Evolutionary conservation across 2,329 filamentous ascomycete species (phyloP).

Genomic region (Sphaerostilbella broomeana): DNA sequence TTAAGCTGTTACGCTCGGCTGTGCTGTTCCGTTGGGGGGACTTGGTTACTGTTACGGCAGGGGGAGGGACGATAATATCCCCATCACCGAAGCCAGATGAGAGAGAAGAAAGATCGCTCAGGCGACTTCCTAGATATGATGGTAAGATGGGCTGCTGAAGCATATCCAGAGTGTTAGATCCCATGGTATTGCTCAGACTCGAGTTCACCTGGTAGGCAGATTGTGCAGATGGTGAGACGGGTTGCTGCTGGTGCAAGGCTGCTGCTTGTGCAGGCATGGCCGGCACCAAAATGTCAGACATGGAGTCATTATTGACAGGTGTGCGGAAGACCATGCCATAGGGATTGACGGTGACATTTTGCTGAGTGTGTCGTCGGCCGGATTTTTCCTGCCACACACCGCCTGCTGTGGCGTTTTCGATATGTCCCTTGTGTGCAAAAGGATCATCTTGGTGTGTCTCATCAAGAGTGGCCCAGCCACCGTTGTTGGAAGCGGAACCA

Average conservation of each 20-base stretch:
- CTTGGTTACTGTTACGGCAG: conserved; percentile 9
- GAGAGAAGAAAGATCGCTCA: conserved; percentile 51
- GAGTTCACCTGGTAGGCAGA: conserved; percentile 6
- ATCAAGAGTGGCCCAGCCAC: conserved; percentile 27
- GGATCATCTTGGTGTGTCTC: conserved; percentile 9
- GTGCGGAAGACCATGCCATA: conserved; percentile 10
- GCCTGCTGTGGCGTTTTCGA: background rate
- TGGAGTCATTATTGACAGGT: conserved; percentile 3
- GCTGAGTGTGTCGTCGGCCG: background rate
- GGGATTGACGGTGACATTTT: conserved; percentile 6
- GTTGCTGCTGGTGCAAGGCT: conserved; percentile 10
- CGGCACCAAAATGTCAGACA: conserved; percentile 4
- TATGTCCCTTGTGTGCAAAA: background rate
- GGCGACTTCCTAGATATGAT: conserved; percentile 25
- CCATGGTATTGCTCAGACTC: conserved; percentile 13
- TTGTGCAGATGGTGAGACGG: conserved; percentile 3
- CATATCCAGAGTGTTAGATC: no score
- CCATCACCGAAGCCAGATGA: conserved; percentile 60
- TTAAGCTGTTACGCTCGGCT: conserved; percentile 2
- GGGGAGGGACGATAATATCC: conserved; percentile 44
- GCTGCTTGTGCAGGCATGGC: conserved; percentile 12
- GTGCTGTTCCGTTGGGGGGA: background rate
- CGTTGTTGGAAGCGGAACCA: background rate
- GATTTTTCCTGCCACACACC: background rate
- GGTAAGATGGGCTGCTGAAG: conserved; percentile 14